phyloP scores from a whole-genome alignment of 139 green algal genomes.

The Coelastrella sp. region DNA sequence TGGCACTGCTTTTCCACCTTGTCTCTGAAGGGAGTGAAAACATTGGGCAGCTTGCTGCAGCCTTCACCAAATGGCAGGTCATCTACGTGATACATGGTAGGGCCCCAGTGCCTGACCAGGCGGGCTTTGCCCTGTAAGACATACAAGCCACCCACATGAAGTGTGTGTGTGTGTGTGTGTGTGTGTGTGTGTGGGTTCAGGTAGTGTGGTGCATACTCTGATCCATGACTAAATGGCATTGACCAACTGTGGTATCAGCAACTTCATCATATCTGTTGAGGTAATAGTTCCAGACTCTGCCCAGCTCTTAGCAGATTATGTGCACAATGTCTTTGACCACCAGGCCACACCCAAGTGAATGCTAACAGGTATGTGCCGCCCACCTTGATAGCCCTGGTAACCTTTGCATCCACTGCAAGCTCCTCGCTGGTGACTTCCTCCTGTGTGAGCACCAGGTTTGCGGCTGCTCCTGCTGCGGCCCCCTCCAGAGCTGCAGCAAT shows the following conservation, averaged over 20 bases:
- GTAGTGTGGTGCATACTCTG: neutral
- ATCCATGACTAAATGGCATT: too few relatives aligned
- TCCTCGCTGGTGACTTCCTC: constrained; percentile 89
- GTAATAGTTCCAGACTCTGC: too few relatives aligned
- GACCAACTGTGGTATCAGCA: too few relatives aligned
- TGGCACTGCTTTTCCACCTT: constrained; percentile 66
- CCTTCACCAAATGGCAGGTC: constrained; percentile 88
- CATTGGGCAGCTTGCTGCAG: constrained; percentile 71
- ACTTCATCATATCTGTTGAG: too few relatives aligned
- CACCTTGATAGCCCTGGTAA: constrained; percentile 52
- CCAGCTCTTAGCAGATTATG: too few relatives aligned
- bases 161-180: neutral
- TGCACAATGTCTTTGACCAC: neutral
- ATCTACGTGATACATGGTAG: constrained; percentile 91
- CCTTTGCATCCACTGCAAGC: constrained; percentile 67
- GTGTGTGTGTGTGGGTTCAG: neutral
- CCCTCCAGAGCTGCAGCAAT: constrained; percentile 64
- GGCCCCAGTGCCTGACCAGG: constrained; percentile 79
- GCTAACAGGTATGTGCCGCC: neutral
- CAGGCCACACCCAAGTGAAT: neutral
- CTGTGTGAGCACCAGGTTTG: constrained; percentile 74
- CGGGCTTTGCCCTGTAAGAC: constrained; percentile 45
- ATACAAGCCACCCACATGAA: neutral
- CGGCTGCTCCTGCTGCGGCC: neutral
- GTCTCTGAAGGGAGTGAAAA: constrained; percentile 95